A percentile compares a stretch with the other conserved stretches of the same genome.
phyloP scores from a whole-genome alignment of 106 monocot species.

The Narthecium ossifragum region DNA sequence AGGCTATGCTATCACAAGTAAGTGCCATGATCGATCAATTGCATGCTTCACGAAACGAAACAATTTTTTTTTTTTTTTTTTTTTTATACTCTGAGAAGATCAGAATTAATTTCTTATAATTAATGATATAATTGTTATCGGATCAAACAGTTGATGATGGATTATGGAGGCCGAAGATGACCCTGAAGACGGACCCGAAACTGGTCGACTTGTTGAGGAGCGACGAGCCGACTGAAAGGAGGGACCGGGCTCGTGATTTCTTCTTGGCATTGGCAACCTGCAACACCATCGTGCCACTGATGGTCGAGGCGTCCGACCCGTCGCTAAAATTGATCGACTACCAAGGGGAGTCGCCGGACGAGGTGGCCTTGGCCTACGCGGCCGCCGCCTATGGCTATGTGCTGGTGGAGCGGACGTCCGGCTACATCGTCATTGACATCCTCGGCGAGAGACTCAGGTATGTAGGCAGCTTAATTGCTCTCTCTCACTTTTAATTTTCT shows the following conservation, averaged over 20 bases:
- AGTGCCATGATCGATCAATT: background rate
- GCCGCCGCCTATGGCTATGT: constrained; percentile 51
- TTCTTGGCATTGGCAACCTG: constrained; percentile 46
- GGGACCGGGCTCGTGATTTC: constrained; percentile 30
- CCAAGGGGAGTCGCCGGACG: constrained; percentile 67
- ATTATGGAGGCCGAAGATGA: constrained; percentile 26
- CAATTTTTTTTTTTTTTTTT: background rate
- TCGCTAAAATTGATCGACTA: constrained; percentile 36
- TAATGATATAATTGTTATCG: background rate
- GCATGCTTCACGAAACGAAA: too few species aligned
- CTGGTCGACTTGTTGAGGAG: constrained; percentile 18
- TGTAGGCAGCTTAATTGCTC: background rate
- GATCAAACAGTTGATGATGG: constrained; percentile 14
- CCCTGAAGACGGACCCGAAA: constrained; percentile 29
- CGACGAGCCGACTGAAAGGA: constrained; percentile 8
- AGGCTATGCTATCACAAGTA: background rate
- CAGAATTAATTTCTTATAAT: too few species aligned
- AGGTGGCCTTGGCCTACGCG: constrained; percentile 63
- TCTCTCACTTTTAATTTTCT: background rate
- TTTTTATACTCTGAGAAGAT: too few species aligned
- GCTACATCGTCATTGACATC: constrained; percentile 35
- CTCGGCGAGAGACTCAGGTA: constrained; percentile 1
- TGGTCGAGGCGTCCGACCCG: constrained; percentile 26
- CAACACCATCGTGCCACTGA: constrained; percentile 57
- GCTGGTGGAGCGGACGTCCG: constrained; percentile 48